Base-by-base conservation (phyloP, 106 monocot species). In the Dendrobium huoshanense region DNA sequence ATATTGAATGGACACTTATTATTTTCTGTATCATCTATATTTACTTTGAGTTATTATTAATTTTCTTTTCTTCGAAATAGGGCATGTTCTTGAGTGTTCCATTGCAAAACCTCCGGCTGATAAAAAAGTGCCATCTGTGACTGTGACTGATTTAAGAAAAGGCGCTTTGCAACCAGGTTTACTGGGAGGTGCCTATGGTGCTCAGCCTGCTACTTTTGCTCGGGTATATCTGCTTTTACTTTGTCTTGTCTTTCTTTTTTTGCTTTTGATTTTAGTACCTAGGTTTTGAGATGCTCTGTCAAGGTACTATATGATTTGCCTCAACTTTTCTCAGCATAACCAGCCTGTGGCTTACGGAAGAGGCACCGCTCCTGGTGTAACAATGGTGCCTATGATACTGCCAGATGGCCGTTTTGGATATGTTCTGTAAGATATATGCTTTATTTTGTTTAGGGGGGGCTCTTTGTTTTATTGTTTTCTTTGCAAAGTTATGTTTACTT, bases 41-140 rank as follows among this genome's bases (percentile, higher is more conserved):
- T 20, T 8, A 10, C 55, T 48, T 72, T 15, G 45, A 68, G 2
- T 24, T 51, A 24, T 56, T 56, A 65, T 67, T 68, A 17, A 40
- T 42, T 13, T 19, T 47, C 75, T 11, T 77, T 85, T 3, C 75
- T 15, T 33, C 4, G 54, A 42, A 73, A 80, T 79, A 98, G 98
- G 98, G 64, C 91, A 88, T 75, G 81, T 92, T 65, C 87, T 98
- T 51, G 91, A 95, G 43, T 95, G 95, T 82, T 95, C 95, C 13
- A 88, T 98, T 74, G 98, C 95, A 75, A 98, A 98, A 64, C 95
- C 98, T 59, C 98, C 87, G 17, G 75, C 92, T 61, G 95, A 91
- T 16, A 98, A 94, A 79, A 89, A 87, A 85, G 78, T 37, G 55
- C 83, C 83, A 7, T 19, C 80, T 10, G 86, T 75, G 17, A 51